A percentile compares a stretch with the other conserved stretches of the same genome.
These are phyloP conservation scores for Geotrichum reessii DNA, from an alignment of 1,139 yeast genomes.

Conservation along the genomic window DNA sequence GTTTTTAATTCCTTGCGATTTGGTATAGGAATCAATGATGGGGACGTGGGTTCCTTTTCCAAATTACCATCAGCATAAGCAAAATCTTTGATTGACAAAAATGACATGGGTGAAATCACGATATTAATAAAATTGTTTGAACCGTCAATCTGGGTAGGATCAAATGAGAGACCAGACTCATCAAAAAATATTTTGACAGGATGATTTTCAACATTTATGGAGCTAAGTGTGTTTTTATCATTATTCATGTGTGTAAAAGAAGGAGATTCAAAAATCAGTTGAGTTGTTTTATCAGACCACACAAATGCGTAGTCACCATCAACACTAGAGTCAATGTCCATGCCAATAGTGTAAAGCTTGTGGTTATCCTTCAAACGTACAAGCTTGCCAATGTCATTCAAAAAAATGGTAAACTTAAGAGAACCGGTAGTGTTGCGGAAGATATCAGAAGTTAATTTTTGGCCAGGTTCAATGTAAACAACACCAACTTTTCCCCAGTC, in stretches of 20 bases:
- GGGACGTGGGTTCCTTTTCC: slow-evolving; percentile 5
- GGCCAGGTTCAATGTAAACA: slow-evolving; percentile 67
- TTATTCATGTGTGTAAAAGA: slow-evolving; percentile 63
- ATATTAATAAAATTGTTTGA: slow-evolving; percentile 80
- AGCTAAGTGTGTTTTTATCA: slow-evolving; percentile 33
- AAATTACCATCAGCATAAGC: background rate
- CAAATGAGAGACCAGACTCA: slow-evolving; percentile 62
- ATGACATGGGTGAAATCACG: slow-evolving; percentile 65
- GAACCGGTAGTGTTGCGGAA: slow-evolving; percentile 56
- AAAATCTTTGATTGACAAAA: slow-evolving; percentile 17
- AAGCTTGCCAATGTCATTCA: slow-evolving; percentile 53
- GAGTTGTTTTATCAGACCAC: slow-evolving; percentile 68
- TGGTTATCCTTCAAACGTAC: slow-evolving; percentile 51
- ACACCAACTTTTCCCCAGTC: slow-evolving; percentile 77
- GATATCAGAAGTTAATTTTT: slow-evolving; percentile 30
- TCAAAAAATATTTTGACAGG: slow-evolving; percentile 75
- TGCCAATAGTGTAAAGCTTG: slow-evolving; percentile 67
- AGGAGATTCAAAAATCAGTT: slow-evolving; percentile 69
- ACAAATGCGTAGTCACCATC: slow-evolving; percentile 74
- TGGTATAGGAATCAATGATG: background rate
- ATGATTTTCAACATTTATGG: slow-evolving; percentile 66
- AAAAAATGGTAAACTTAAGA: slow-evolving; percentile 51
- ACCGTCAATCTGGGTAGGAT: slow-evolving; percentile 64
- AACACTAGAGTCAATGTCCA: slow-evolving; percentile 58
- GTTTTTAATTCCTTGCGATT: slow-evolving; percentile 3